phyloP scores from a whole-genome alignment of 345 rosid species.

The Psidium guajava region DNA sequence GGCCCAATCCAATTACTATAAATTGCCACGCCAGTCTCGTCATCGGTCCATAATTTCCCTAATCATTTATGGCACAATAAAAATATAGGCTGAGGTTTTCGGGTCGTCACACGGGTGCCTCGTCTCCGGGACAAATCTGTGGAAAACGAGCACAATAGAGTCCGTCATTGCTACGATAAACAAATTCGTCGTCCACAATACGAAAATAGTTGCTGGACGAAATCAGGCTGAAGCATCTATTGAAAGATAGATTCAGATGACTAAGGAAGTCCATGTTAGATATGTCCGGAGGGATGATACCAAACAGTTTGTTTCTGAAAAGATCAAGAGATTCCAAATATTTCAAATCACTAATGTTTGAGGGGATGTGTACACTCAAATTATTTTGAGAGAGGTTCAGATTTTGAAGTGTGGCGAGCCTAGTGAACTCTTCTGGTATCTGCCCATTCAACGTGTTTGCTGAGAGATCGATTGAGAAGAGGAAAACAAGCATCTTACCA shows the following conservation, averaged over 20 bases:
- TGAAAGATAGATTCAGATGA: background rate
- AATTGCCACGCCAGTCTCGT: too few relatives aligned
- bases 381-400: background rate
- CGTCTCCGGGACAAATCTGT: background rate
- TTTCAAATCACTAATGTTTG: background rate
- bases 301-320: background rate
- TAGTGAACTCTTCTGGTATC: background rate
- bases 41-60: too few relatives aligned
- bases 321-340: background rate
- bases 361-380: background rate
- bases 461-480: background rate
- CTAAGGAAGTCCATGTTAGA: background rate
- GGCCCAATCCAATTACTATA: too few relatives aligned
- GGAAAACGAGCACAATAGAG: background rate
- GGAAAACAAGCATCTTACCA: rapidly evolving
- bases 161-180: background rate
- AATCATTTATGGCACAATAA: too few relatives aligned
- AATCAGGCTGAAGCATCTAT: background rate
- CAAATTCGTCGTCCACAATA: background rate
- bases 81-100: too few relatives aligned
- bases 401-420: background rate
- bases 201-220: background rate
- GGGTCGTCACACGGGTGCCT: too few relatives aligned
- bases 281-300: background rate
- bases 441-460: background rate